Conservation (phyloP, 495 filamentous ascomycete species). For the Hypoxylon perforatum region DNA sequence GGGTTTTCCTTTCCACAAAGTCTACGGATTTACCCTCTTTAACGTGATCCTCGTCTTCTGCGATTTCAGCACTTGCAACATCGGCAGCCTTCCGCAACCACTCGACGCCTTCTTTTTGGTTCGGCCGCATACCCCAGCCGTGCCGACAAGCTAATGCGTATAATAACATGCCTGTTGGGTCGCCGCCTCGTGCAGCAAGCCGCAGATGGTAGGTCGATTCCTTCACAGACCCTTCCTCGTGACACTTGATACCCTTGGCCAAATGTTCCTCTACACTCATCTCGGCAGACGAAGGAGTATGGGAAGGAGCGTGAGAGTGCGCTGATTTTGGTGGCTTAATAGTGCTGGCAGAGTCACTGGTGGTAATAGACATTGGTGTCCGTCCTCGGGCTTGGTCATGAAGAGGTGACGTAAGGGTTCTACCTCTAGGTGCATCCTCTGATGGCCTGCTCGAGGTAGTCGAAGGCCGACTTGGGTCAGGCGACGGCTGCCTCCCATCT, state of each 20-base stretch:
- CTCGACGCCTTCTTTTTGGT: slow-evolving; percentile 85
- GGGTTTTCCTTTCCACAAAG: slow-evolving; percentile 74
- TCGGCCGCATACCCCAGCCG: slow-evolving; percentile 96
- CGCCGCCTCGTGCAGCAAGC: slow-evolving; percentile 83
- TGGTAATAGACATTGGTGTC: slow-evolving; percentile 64
- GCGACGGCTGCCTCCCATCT: slow-evolving; percentile 49
- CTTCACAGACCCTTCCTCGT: slow-evolving; percentile 84
- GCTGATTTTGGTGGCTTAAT: slow-evolving; percentile 68
- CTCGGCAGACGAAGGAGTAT: slow-evolving; percentile 61
- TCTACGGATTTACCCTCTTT: slow-evolving; percentile 74
- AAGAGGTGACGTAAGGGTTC: slow-evolving; percentile 49
- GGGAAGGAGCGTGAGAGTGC: slow-evolving; percentile 54
- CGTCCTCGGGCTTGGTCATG: slow-evolving; percentile 49
- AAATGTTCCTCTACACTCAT: slow-evolving; percentile 88
- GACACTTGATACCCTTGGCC: slow-evolving; percentile 84
- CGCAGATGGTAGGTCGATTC: slow-evolving; percentile 97
- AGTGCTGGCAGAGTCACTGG: slow-evolving; percentile 74
- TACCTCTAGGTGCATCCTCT: slow-evolving; percentile 53
- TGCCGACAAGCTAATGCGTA: slow-evolving; percentile 97
- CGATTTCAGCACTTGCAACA: slow-evolving; percentile 81
- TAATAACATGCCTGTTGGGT: slow-evolving; percentile 93
- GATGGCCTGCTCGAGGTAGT: slow-evolving; percentile 53
- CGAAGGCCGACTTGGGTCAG: slow-evolving; percentile 61
- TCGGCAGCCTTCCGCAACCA: slow-evolving; percentile 94
- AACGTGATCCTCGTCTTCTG: slow-evolving; percentile 75